These are phyloP conservation scores for Haplosporangium gracile DNA, from an alignment of 192 early-diverging fungal genomes.

Conservation along the genomic window DNA sequence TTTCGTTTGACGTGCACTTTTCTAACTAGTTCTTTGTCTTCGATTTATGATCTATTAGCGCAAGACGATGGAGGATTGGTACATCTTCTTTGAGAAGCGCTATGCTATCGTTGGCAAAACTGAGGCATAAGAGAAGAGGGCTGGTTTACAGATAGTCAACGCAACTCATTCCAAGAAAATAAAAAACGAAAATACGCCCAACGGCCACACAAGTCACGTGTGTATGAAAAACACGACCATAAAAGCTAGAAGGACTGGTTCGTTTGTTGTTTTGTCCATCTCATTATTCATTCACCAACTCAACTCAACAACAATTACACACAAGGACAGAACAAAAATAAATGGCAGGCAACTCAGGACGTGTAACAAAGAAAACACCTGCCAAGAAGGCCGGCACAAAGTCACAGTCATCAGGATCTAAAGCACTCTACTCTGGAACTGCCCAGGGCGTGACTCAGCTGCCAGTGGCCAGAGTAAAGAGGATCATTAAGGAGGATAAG, in stretches of 20 bases:
- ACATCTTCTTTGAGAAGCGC: constrained; percentile 72
- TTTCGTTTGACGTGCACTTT: no score
- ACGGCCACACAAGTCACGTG: background rate
- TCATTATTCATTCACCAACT: background rate
- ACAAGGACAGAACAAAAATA: background rate
- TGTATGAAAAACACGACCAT: background rate
- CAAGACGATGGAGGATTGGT: constrained; percentile 82
- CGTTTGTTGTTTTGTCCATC: background rate
- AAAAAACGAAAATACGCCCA: background rate
- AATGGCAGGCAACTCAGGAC: constrained; percentile 31
- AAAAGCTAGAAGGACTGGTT: background rate
- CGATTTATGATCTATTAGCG: constrained; percentile 47
- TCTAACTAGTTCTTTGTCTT: background rate
- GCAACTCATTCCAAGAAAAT: background rate
- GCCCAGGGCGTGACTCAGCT: constrained; percentile 67
- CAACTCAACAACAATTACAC: background rate
- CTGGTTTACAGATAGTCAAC: background rate
- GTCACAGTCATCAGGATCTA: constrained; percentile 13
- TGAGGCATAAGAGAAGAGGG: background rate
- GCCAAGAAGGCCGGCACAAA: background rate
- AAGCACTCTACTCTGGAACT: constrained; percentile 13
- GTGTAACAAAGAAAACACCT: constrained; percentile 40
- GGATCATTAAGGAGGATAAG: constrained; percentile 84
- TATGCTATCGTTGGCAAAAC: constrained; percentile 79
- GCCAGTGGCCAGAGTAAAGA: constrained; percentile 75